Evolutionary conservation across 441 rosid genomes (phyloP).

Genomic region (Pelargonium fulgidum): DNA sequence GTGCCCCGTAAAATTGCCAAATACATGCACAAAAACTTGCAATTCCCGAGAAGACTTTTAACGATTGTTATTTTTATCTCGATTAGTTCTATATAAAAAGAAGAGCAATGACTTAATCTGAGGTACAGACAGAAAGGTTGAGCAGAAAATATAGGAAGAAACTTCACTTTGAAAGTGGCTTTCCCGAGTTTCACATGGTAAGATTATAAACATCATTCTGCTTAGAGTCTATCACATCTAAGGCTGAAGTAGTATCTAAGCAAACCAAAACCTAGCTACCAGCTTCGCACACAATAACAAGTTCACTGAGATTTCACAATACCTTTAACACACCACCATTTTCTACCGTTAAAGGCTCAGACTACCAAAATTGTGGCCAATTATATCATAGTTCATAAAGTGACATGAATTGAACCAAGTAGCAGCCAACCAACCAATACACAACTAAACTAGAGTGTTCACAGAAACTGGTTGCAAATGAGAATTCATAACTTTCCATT

Average conservation of each 20-base stretch:
- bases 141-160: constrained; percentile 2
- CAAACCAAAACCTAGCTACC: not conserved
- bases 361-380: not conserved
- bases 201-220: not conserved
- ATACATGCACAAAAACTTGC: not conserved
- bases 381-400: not conserved
- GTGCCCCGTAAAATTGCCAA: not conserved
- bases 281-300: not conserved
- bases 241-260: not conserved
- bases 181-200: not conserved
- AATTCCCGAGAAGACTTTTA: not conserved
- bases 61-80: not conserved
- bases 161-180: not conserved
- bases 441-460: constrained; percentile 1
- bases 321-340: not conserved
- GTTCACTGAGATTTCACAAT: not conserved
- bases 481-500: not conserved
- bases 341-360: not conserved
- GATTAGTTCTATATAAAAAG: not conserved
- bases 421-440: not conserved
- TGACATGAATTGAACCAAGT: not conserved
- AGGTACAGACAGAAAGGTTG: not conserved
- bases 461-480: not conserved
- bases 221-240: not conserved
- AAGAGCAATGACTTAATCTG: not conserved